Base-by-base conservation (phyloP, 164 flowering plant species). In the Umbellularia californica region DNA sequence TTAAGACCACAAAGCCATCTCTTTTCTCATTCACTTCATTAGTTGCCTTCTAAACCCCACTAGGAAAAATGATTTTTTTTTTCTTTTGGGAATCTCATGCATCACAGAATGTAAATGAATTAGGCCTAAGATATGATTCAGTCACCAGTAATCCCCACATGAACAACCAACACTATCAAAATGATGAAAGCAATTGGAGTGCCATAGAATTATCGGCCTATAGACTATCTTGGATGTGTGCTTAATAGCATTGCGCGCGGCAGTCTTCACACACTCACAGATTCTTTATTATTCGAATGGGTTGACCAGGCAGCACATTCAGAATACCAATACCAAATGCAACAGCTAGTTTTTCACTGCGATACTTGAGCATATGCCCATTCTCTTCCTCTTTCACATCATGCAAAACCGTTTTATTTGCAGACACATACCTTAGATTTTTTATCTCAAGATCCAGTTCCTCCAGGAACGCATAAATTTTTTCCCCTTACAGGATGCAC, bases 351-450 rank as follows among this genome's bases (percentile, higher is more conserved):
- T 85, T 91, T 78, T 93, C 99, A 75, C 98, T 93, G 73, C 90
- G 97, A 82, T 92, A 86, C 85, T 78, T 89, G 30, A 95, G 90
- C 94, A 95, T 89, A 64, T 90, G 85, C 82, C 81, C 95, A 79
- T 95, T 95, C 81, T 93, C 99, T 81, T 93, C 98, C 78, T 95
- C 97, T 79, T 92, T 95, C 50, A 93, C 99, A 76, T 92, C 99
- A 82, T 92, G 98, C 65, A 93, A 73, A 20, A 90, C 95, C 86
- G 90, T 72, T 70, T 90, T 90, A 2, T 91, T 88, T 1, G 85
- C 77, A 23, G 94, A 82, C 68, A 90, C 83, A 84, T 84, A 89
- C 11, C 99, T 96, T 35, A 85, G 90, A 69, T 64, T 69, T 64
- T 70, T 82, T 90, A 89, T 85, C 35, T 30, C 77, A 63, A 80